Conservation (phyloP, 1,284 basidiomycete genomes). For the Phaffia rhodozyma region DNA sequence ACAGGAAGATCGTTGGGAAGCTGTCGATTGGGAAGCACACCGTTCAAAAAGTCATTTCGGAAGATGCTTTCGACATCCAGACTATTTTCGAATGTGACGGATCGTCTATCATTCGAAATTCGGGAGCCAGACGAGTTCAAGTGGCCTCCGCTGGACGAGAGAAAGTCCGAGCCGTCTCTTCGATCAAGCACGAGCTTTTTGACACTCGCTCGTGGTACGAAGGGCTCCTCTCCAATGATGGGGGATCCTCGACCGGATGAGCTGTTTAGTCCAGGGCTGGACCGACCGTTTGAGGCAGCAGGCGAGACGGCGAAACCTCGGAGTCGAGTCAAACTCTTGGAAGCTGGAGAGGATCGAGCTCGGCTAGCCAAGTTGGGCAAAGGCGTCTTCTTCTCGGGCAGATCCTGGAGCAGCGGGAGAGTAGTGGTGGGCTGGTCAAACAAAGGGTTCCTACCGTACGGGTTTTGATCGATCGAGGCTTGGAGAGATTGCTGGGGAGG, state of each 20-base stretch:
- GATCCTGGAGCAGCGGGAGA: slow-evolving; percentile 26
- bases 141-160: slow-evolving; percentile 6
- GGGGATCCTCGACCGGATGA: slow-evolving; percentile 18
- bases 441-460: slow-evolving; percentile 65
- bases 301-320: slow-evolving; percentile 39
- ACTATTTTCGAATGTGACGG: slow-evolving; percentile 23
- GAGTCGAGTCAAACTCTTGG: slow-evolving; percentile 37
- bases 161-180: slow-evolving; percentile 32
- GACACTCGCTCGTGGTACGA: slow-evolving; percentile 63
- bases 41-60: slow-evolving; percentile 10
- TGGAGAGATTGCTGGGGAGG: slow-evolving; percentile 44
- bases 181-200: slow-evolving; percentile 89
- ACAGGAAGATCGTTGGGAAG: slow-evolving; percentile 1
- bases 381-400: slow-evolving; percentile 36
- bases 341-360: slow-evolving; percentile 31
- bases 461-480: slow-evolving; percentile 74
- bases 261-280: slow-evolving; percentile 26
- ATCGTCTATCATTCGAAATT: slow-evolving; percentile 6
- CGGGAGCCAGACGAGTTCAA: slow-evolving; percentile 15
- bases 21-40: slow-evolving; percentile 17
- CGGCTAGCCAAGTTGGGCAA: slow-evolving; percentile 36
- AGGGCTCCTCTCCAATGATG: slow-evolving; percentile 35
- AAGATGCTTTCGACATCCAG: slow-evolving; percentile 19
- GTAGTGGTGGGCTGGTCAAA: slow-evolving; percentile 33
- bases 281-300: slow-evolving; percentile 20